These are phyloP conservation scores for Chaetomium sp. DNA, from an alignment of 2,329 filamentous ascomycete species.

Conservation along the genomic window DNA sequence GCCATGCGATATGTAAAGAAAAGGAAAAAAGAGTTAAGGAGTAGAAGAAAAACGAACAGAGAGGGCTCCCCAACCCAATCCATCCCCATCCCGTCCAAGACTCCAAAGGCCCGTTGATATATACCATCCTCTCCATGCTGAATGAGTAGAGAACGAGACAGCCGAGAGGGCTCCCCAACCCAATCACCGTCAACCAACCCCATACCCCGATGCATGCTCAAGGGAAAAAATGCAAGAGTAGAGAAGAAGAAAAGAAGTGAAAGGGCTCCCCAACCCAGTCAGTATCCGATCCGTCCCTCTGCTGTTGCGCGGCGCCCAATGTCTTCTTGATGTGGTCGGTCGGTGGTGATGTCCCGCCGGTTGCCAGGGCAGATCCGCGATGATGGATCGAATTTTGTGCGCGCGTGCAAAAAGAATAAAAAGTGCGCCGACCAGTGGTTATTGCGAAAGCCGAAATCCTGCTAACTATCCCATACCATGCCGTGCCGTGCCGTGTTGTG, in stretches of 20 bases:
- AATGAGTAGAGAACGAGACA: background rate
- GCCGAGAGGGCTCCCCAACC: no score
- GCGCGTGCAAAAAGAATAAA: background rate
- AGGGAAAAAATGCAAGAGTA: no score
- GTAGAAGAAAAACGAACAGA: background rate
- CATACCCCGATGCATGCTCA: no score
- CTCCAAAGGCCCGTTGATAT: background rate
- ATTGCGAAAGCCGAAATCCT: background rate
- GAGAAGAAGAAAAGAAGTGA: background rate
- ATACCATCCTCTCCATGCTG: background rate
- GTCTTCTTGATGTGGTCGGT: background rate
- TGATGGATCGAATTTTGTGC: background rate
- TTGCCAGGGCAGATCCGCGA: background rate
- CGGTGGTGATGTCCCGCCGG: background rate
- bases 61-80: constrained; percentile 2
- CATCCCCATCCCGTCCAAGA: background rate
- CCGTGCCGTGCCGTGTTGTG: background rate
- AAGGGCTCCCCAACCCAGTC: constrained; percentile 4
- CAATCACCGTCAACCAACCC: no score
- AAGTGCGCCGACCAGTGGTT: no score
- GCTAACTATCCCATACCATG: no score
- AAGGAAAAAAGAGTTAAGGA: no score
- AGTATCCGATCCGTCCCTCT: background rate
- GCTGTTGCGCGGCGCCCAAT: background rate
- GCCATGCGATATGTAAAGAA: background rate